These are phyloP conservation scores for Penicillium coffeae DNA, from an alignment of 495 filamentous ascomycete species.

Conservation along the genomic window DNA sequence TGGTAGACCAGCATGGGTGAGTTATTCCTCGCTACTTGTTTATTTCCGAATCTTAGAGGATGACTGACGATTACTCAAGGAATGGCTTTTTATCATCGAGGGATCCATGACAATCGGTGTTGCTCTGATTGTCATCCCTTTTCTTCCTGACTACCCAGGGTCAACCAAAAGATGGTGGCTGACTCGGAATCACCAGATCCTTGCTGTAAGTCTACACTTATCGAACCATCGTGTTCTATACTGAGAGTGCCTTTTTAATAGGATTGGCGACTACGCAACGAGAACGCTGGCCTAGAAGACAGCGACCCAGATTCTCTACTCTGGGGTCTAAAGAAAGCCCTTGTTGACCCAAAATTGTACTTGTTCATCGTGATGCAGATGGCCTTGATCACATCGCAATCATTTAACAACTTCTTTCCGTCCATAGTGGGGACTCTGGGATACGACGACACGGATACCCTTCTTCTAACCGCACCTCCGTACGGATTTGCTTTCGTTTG, in stretches of 20 bases:
- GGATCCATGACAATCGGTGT: slow-evolving; percentile 8
- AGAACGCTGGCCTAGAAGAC: slow-evolving; percentile 9
- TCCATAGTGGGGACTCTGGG: slow-evolving; percentile 69
- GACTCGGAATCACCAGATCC: slow-evolving; percentile 6
- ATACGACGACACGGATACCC: slow-evolving; percentile 55
- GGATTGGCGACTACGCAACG: slow-evolving; percentile 11
- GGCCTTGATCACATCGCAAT: slow-evolving; percentile 11
- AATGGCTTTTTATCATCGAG: slow-evolving; percentile 13
- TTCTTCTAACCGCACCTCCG: slow-evolving; percentile 10
- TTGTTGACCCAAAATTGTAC: slow-evolving; percentile 10
- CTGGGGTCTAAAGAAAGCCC: slow-evolving; percentile 10
- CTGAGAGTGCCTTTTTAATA: slow-evolving; percentile 1
- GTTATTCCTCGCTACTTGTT: neutral
- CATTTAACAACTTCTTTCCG: slow-evolving; percentile 67
- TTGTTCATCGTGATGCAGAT: slow-evolving; percentile 12
- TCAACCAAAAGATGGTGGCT: slow-evolving; percentile 7
- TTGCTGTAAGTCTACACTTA: slow-evolving; percentile 5
- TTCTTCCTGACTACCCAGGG: slow-evolving; percentile 7
- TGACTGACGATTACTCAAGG: no score
- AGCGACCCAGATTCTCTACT: slow-evolving; percentile 5
- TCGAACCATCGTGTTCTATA: neutral
- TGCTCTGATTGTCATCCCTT: slow-evolving; percentile 4
- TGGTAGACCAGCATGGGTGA: slow-evolving; percentile 11
- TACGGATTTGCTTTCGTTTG: slow-evolving; percentile 9
- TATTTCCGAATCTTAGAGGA: no score